Conservation (phyloP, 371 early-diverging fungal species). For the Saksenaea oblongispora region DNA sequence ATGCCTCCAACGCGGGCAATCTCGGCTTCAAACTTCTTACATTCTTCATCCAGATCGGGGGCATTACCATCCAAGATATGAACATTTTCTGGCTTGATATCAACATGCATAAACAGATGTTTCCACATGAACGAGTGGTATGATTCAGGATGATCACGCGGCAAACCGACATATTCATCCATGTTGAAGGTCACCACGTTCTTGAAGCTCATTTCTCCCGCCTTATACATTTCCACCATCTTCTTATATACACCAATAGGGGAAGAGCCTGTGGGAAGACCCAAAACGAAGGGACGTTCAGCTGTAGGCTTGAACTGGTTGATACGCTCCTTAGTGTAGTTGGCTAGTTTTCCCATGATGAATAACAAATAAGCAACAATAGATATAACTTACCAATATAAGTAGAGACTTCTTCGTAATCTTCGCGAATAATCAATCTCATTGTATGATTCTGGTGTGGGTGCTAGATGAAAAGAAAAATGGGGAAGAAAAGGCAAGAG, state of each 20-base stretch:
- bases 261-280: conserved; percentile 64
- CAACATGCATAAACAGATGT: conserved; percentile 80
- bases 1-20: conserved; percentile 78
- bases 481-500: not conserved
- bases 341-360: not conserved
- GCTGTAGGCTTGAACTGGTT: conserved; percentile 75
- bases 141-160: conserved; percentile 77
- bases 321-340: conserved; percentile 65
- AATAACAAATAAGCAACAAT: not conserved
- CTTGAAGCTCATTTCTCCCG: conserved; percentile 59
- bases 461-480: not conserved
- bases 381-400: not conserved
- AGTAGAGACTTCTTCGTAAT: conserved; percentile 4
- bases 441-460: not conserved
- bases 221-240: conserved; percentile 47
- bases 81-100: conserved; percentile 78
- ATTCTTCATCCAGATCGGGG: conserved; percentile 76
- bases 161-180: conserved; percentile 64
- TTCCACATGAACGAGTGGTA: conserved; percentile 90
- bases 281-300: conserved; percentile 65
- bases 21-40: conserved; percentile 74
- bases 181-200: conserved; percentile 61
- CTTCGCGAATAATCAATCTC: conserved; percentile 6
- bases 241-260: conserved; percentile 50
- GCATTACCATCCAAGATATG: conserved; percentile 85